phyloP scores from a whole-genome alignment of 139 green algal genomes.

The Volvox reticuliferus region DNA sequence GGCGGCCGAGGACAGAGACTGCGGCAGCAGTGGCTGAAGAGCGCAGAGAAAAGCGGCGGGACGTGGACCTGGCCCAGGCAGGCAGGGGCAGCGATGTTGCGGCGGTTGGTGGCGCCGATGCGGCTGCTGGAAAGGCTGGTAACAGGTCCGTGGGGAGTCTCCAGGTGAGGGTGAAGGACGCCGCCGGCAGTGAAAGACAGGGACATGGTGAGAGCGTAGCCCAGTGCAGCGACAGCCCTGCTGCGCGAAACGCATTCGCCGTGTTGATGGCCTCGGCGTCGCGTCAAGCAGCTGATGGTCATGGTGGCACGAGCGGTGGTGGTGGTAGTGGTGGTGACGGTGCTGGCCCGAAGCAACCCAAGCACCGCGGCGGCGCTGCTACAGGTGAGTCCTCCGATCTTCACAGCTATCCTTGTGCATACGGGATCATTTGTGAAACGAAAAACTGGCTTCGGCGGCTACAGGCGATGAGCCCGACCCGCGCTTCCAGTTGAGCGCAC shows the following conservation, averaged over 20 bases:
- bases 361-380: neutral
- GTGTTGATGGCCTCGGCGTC: conserved; percentile 38
- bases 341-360: neutral
- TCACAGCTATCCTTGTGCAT: neutral
- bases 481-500: conserved; percentile 1
- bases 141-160: no score
- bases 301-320: neutral
- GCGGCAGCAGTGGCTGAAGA: neutral
- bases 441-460: neutral
- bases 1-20: neutral
- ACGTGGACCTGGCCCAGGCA: neutral
- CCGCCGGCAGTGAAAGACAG: neutral
- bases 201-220: neutral
- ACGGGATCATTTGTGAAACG: no score
- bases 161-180: neutral
- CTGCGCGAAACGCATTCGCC: neutral
- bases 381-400: neutral
- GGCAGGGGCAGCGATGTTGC: neutral
- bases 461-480: neutral
- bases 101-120: no score
- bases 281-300: neutral
- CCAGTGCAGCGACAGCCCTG: neutral
- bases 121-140: no score
- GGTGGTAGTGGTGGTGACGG: neutral
- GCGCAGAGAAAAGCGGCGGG: neutral